Base-by-base conservation (phyloP, 805 yeast genomes). In the Lachancea kluyveri region DNA sequence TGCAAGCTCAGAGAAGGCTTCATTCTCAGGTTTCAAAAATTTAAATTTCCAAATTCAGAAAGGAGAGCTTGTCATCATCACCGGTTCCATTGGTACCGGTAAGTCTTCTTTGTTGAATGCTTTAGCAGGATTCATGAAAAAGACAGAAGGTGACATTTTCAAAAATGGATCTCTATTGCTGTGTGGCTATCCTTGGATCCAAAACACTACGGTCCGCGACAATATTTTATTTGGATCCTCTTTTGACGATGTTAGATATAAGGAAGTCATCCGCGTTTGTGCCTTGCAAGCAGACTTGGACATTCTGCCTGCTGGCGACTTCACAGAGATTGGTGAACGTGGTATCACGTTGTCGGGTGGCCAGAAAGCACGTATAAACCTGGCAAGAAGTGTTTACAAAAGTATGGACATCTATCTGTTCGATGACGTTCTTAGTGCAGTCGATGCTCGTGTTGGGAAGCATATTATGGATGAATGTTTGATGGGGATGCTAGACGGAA, bases 261-360 rank as follows among this genome's bases (percentile, higher is more conserved):
- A 68, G 9, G 60, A 60, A 10, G 70, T 79, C 6, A 54, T 80
- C n/a, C 56, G 65, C 23, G 77, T 75, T 3, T 79, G 87, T 52
- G 72, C 81, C 1, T 60, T 80, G 36, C 60, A 54, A 8, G 67
- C 64, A 26, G 88, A 80, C 54, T 62, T 80, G 39, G 67, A 68
- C 5, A 62, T 70, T 33, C 54, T 80, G 28, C 75, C 79, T 6
- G 81, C 75, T 25, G 85, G 86, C 7, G 87, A 80, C 45, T 46
- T 57, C 30, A 79, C 87, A 1, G 77, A 77, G 48, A 78, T 79
- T 41, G 88, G 88, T 26, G 88, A 79, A 53, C 61, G 79, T 45
- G 88, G 88, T 36, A 72, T 79, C 31, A 78, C 86, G 0, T 60
- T 79, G 14, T 77, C 85, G 15, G 88, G 88, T 17, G 88, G 88